These are phyloP conservation scores for Pseudogymnoascus sp. DNA, from an alignment of 2,329 filamentous ascomycete genomes.

Conservation along the genomic window DNA sequence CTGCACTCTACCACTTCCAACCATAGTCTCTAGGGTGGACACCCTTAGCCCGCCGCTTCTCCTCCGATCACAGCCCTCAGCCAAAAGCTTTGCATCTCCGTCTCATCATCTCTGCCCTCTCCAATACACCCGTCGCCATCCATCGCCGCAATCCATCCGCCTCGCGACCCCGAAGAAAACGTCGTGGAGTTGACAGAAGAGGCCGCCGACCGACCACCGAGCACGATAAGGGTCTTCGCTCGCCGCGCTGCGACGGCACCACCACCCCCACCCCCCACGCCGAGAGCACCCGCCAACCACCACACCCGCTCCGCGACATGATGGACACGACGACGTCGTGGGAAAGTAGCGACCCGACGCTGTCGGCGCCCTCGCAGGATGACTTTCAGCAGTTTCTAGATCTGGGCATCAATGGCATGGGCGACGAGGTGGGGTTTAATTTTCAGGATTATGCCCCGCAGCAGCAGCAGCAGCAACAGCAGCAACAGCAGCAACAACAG, in stretches of 20 bases:
- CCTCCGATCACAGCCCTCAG: background rate
- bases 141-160: background rate
- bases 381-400: conserved; percentile 58
- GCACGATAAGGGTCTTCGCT: background rate
- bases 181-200: background rate
- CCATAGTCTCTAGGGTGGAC: background rate
- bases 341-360: conserved; percentile 48
- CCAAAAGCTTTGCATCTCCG: background rate
- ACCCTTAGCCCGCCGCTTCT: background rate
- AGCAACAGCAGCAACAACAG: conserved; percentile 17
- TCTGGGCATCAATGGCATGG: conserved; percentile 46
- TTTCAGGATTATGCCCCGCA: conserved; percentile 44
- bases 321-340: conserved; percentile 33
- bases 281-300: background rate
- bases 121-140: background rate
- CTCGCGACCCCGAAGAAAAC: background rate
- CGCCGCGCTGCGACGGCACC: background rate
- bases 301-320: conserved; percentile 6
- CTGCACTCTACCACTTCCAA: background rate
- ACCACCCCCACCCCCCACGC: background rate
- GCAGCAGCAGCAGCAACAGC: conserved; percentile 21
- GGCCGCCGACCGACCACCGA: background rate
- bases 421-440: conserved; percentile 49
- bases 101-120: background rate
- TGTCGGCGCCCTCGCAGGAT: conserved; percentile 45